phyloP scores from a whole-genome alignment of 768 basidiomycete species.

The Podaxis sp. region DNA sequence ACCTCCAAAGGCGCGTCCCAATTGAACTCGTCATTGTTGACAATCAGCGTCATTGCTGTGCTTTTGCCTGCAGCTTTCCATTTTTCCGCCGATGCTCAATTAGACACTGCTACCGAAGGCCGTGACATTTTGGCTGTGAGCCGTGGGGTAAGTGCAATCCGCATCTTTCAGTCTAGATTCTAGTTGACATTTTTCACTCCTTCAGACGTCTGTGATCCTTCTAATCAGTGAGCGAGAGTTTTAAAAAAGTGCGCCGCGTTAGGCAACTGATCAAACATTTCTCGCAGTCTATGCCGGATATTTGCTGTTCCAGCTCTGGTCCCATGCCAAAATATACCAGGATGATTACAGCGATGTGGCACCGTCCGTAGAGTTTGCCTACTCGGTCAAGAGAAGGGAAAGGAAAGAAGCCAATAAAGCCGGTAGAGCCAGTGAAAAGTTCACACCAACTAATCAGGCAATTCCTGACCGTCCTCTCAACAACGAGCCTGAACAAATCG shows the following conservation, averaged over 20 bases:
- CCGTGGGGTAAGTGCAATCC: slow-evolving; percentile 57
- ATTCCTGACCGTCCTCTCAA: not conserved
- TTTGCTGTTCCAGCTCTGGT: slow-evolving; percentile 77
- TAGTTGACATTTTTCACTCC: not conserved
- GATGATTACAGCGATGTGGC: slow-evolving; percentile 40
- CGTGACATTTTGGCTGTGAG: slow-evolving; percentile 63
- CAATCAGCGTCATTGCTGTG: slow-evolving; percentile 77
- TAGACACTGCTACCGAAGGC: slow-evolving; percentile 29
- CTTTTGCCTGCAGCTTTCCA: slow-evolving; percentile 82
- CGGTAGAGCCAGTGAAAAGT: slow-evolving; percentile 12
- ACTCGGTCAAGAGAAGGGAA: slow-evolving; percentile 26
- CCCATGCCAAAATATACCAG: slow-evolving; percentile 70
- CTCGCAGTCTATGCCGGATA: slow-evolving; percentile 72
- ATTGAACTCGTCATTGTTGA: slow-evolving; percentile 73
- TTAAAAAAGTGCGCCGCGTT: not conserved
- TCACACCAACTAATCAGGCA: not conserved
- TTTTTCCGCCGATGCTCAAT: slow-evolving; percentile 38
- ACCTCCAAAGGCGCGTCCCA: slow-evolving; percentile 52
- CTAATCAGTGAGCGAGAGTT: slow-evolving; percentile 57
- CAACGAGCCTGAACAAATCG: not conserved
- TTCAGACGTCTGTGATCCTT: slow-evolving; percentile 72
- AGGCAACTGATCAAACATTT: slow-evolving; percentile 24
- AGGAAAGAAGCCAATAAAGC: slow-evolving; percentile 21
- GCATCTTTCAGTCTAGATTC: not conserved
- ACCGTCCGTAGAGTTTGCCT: slow-evolving; percentile 35